phyloP scores from a whole-genome alignment of 768 basidiomycete species.

The Hypsizygus marmoreus region DNA sequence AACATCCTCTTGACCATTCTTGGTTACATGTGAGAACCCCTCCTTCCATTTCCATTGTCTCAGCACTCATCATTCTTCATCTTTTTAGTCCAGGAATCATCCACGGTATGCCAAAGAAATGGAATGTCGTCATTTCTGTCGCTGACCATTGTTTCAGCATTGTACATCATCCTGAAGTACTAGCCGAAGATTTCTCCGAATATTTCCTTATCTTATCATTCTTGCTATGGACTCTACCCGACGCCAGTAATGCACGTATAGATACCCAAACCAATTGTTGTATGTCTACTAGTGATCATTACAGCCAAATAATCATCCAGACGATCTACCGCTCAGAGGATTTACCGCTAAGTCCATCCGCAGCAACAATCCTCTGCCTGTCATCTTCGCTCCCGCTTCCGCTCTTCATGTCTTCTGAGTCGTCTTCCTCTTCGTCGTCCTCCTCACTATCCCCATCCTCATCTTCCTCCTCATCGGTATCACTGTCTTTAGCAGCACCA shows the following conservation, averaged over 20 bases:
- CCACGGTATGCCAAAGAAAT: slow-evolving; percentile 46
- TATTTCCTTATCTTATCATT: too few species aligned
- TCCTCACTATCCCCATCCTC: slow-evolving; percentile 1
- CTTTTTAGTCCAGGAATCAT: slow-evolving; percentile 70
- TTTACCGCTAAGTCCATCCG: too few species aligned
- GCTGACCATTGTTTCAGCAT: slow-evolving; percentile 43
- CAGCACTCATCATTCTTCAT: slow-evolving; percentile 13
- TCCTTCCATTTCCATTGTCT: not conserved
- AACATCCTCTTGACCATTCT: slow-evolving; percentile 80
- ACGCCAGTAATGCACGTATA: slow-evolving; percentile 2
- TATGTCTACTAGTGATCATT: slow-evolving; percentile 2
- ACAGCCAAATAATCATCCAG: slow-evolving; percentile 65
- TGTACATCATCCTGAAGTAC: slow-evolving; percentile 83
- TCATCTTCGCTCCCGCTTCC: not conserved
- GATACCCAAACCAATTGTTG: slow-evolving; percentile 18
- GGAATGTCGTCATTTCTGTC: not conserved
- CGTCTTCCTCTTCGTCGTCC: slow-evolving; percentile 19
- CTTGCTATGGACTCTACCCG: slow-evolving; percentile 6
- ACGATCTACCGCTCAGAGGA: not conserved
- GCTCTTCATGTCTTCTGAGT: slow-evolving; percentile 11
- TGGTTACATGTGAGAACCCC: slow-evolving; percentile 68
- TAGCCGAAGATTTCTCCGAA: slow-evolving; percentile 37
- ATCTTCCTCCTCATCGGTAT: not conserved
- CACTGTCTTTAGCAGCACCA: not conserved
- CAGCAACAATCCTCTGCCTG: not conserved